A percentile compares a stretch with the other conserved stretches of the same genome.
Conservation (phyloP, 306 rosid genomes). For the Quercus rubra region DNA sequence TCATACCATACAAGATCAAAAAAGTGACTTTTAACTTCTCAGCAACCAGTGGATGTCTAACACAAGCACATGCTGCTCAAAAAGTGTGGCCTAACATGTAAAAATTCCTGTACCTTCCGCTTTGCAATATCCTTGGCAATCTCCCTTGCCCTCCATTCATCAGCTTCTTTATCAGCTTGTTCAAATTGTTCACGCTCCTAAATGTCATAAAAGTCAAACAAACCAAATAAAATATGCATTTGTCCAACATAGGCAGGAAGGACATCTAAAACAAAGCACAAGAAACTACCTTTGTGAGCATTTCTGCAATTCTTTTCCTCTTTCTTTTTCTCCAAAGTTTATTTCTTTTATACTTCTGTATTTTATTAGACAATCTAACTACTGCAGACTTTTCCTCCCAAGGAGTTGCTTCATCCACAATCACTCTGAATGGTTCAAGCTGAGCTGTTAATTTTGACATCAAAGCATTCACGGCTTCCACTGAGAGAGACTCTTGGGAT, state of each 20-base stretch:
- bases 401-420: constrained; percentile 50
- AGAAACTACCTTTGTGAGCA: constrained; percentile 54
- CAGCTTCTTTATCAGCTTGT: constrained; percentile 71
- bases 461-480: constrained; percentile 59
- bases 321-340: constrained; percentile 74
- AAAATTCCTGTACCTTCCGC: constrained; percentile 51
- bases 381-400: constrained; percentile 83
- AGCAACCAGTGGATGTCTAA: neutral
- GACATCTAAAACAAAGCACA: neutral
- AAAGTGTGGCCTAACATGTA: neutral
- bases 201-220: constrained; percentile 15
- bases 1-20: neutral
- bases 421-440: constrained; percentile 61
- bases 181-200: constrained; percentile 59
- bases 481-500: constrained; percentile 53
- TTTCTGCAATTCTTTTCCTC: constrained; percentile 57
- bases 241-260: neutral
- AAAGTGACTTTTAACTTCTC: neutral
- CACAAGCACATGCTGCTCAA: neutral
- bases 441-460: constrained; percentile 53
- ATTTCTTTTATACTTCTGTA: constrained; percentile 57
- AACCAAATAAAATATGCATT: constrained; percentile 9
- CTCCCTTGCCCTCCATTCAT: constrained; percentile 89
- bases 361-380: constrained; percentile 43
- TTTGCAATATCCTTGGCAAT: constrained; percentile 79